A percentile compares a stretch with the other conserved stretches of the same genome.
These are phyloP conservation scores for Huntiella moniliformis DNA, from an alignment of 2,329 filamentous ascomycete species.

Conservation along the genomic window DNA sequence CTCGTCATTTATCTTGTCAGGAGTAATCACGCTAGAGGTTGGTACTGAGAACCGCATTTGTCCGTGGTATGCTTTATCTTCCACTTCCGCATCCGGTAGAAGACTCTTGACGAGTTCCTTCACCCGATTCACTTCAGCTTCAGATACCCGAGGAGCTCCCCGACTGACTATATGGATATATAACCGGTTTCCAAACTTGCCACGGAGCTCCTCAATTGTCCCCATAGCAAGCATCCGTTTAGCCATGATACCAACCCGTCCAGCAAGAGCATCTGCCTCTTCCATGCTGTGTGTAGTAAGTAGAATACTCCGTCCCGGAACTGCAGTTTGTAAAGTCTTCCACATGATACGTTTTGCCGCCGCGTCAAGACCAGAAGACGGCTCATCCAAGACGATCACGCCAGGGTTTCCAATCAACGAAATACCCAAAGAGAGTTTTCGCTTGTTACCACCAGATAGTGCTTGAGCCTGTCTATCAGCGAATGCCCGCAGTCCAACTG, in stretches of 20 bases:
- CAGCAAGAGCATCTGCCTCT: constrained; percentile 76
- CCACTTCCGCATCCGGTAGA: constrained; percentile 49
- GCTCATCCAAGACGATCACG: constrained; percentile 77
- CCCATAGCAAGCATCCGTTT: constrained; percentile 72
- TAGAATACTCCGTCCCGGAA: constrained; percentile 60
- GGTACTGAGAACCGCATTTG: constrained; percentile 73
- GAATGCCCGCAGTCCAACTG: constrained; percentile 60
- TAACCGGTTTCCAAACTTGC: constrained; percentile 57
- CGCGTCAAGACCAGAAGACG: constrained; percentile 73
- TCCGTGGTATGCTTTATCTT: constrained; percentile 61
- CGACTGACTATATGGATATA: constrained; percentile 66
- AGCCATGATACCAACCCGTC: constrained; percentile 70
- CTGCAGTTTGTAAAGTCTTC: constrained; percentile 58
- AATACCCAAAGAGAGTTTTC: constrained; percentile 79
- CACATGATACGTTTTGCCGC: constrained; percentile 87
- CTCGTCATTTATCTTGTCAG: neutral
- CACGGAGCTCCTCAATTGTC: constrained; percentile 51
- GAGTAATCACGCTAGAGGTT: constrained; percentile 21
- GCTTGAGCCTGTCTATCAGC: constrained; percentile 55
- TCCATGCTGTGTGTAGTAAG: constrained; percentile 93
- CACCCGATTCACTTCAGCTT: constrained; percentile 48
- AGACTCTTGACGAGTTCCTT: constrained; percentile 42
- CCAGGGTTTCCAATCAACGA: constrained; percentile 83
- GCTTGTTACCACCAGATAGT: constrained; percentile 77
- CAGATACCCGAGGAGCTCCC: constrained; percentile 52